A percentile compares a stretch with the other conserved stretches of the same genome.
These are phyloP conservation scores for Talaromyces sp. DNA, from an alignment of 2,329 filamentous ascomycete genomes.

Conservation along the genomic window DNA sequence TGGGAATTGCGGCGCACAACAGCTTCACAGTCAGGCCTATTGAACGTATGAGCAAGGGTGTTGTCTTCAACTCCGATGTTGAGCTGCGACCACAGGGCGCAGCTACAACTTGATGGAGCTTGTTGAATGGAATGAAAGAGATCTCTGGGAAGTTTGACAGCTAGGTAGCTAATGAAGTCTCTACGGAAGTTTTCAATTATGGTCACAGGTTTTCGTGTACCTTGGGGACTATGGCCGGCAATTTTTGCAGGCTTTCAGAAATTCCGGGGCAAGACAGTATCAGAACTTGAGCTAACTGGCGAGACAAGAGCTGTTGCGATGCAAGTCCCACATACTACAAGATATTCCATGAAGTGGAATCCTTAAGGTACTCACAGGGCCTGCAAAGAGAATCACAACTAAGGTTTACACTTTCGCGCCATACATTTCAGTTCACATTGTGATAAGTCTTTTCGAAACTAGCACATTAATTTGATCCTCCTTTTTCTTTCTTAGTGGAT, in stretches of 20 bases:
- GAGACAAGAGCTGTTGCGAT: background rate
- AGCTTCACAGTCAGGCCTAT: background rate
- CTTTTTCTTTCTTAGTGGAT: too few species aligned
- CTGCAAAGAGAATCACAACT: background rate
- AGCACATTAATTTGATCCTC: too few species aligned
- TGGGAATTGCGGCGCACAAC: background rate
- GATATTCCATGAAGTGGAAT: background rate
- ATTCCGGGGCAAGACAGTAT: background rate
- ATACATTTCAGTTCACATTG: too few species aligned
- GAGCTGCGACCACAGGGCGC: background rate
- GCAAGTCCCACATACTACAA: background rate
- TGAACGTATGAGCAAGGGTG: background rate
- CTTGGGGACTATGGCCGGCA: background rate
- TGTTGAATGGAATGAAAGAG: background rate
- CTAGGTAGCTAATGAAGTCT: background rate
- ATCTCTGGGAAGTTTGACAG: background rate
- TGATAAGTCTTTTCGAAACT: too few species aligned
- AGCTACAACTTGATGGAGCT: background rate
- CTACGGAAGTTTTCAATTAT: background rate
- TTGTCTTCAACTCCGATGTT: background rate
- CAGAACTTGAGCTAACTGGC: background rate
- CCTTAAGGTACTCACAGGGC: background rate
- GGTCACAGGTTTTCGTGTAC: background rate
- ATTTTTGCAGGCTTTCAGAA: background rate
- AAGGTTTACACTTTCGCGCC: too few species aligned